These are phyloP conservation scores for Backusella macrospora DNA, from an alignment of 192 early-diverging fungal species.

Conservation along the genomic window DNA sequence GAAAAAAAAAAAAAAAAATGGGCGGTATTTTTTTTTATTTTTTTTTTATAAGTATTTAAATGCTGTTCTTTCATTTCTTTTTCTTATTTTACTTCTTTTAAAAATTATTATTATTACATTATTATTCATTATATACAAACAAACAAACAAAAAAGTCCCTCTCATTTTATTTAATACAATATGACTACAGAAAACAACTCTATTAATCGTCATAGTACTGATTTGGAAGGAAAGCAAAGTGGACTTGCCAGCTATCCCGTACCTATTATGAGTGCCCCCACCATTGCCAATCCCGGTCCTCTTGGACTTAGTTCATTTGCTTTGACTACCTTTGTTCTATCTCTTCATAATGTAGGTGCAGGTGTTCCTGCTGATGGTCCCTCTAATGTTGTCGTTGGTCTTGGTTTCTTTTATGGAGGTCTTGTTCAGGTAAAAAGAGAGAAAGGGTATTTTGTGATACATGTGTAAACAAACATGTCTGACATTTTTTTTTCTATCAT, in stretches of 20 bases:
- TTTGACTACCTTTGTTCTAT: constrained; percentile 71
- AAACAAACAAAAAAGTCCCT: too few relatives aligned
- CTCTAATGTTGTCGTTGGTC: constrained; percentile 60
- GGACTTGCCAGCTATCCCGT: neutral
- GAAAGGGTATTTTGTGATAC: neutral
- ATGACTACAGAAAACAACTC: constrained; percentile 4
- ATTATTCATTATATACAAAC: neutral
- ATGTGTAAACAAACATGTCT: neutral
- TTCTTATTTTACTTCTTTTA: neutral
- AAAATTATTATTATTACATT: neutral
- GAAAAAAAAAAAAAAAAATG: neutral
- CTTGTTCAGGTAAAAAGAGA: constrained; percentile 55
- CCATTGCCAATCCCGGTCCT: constrained; percentile 65
- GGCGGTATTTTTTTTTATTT: neutral
- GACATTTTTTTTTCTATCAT: neutral
- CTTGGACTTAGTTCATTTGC: constrained; percentile 65
- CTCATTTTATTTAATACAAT: neutral
- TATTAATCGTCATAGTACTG: neutral
- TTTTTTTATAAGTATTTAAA: neutral
- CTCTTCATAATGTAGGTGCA: constrained; percentile 70
- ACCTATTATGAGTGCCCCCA: constrained; percentile 38
- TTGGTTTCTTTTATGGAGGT: constrained; percentile 78
- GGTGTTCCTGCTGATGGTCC: constrained; percentile 55
- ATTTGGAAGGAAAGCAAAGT: constrained; percentile 10
- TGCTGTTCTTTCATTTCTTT: neutral